phyloP scores from a whole-genome alignment of 1,284 basidiomycete species.

The Austroboletus novae-zelandiae region DNA sequence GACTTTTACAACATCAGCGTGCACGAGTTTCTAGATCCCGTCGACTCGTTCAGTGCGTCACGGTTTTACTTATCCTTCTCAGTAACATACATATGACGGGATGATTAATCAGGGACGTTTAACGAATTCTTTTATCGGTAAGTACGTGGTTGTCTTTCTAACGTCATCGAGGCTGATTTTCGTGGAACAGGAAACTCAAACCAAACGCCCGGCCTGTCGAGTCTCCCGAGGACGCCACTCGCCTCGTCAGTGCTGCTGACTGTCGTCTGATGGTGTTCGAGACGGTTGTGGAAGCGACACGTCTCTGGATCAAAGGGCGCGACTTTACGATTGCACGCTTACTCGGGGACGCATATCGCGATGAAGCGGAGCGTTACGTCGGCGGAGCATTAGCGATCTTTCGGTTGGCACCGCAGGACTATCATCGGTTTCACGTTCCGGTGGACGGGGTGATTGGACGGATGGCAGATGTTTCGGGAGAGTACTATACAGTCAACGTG shows the following conservation, averaged over 20 bases:
- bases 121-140: constrained; percentile 86
- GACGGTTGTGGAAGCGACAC: constrained; percentile 80
- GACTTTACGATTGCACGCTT: constrained; percentile 84
- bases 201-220: constrained; percentile 78
- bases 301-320: constrained; percentile 96
- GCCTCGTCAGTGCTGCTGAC: constrained; percentile 88
- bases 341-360: constrained; percentile 76
- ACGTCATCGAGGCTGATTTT: constrained; percentile 33
- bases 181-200: constrained; percentile 73
- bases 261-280: constrained; percentile 94
- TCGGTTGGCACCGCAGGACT: constrained; percentile 93
- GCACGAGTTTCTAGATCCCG: constrained; percentile 79
- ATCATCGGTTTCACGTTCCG: constrained; percentile 94
- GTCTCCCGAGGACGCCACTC: constrained; percentile 66
- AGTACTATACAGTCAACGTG: constrained; percentile 93
- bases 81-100: background rate
- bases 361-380: constrained; percentile 64
- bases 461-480: constrained; percentile 79
- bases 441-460: constrained; percentile 82
- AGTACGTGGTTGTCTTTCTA: background rate
- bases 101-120: constrained; percentile 65
- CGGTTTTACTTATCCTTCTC: background rate
- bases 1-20: constrained; percentile 86
- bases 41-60: constrained; percentile 77
- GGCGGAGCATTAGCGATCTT: constrained; percentile 86